A percentile compares a stretch with the other conserved stretches of the same genome.
These are phyloP conservation scores for Sclerotinia subarctica DNA, from an alignment of 2,329 filamentous ascomycete genomes.

Conservation along the genomic window DNA sequence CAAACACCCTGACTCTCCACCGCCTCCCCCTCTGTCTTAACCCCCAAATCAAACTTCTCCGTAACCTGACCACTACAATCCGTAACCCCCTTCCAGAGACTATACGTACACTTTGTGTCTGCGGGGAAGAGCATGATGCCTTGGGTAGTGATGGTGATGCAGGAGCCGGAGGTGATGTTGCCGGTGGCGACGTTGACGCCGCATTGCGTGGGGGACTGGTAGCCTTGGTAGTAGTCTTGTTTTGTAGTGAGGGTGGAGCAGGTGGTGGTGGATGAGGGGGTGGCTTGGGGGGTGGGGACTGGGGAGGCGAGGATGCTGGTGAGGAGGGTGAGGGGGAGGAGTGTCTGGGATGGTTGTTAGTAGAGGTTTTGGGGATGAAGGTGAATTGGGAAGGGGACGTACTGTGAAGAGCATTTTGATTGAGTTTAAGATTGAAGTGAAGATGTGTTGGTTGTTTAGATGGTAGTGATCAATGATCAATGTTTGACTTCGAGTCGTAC, in stretches of 20 bases:
- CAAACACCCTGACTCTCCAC: background rate
- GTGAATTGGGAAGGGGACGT: background rate
- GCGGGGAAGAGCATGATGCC: constrained; percentile 13
- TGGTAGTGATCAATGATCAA: background rate
- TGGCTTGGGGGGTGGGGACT: background rate
- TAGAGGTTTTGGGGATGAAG: background rate
- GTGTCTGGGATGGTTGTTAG: constrained; percentile 2
- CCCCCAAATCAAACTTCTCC: background rate
- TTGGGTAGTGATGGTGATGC: constrained; percentile 2
- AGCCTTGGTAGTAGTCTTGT: constrained; percentile 18
- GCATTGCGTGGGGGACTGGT: background rate
- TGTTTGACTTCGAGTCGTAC: background rate
- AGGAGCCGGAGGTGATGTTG: constrained; percentile 14
- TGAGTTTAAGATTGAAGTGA: background rate
- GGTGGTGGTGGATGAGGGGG: background rate
- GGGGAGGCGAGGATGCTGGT: background rate
- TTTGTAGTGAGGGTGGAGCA: background rate
- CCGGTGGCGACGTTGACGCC: background rate
- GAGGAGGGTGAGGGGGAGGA: constrained; percentile 11
- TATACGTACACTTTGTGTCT: background rate
- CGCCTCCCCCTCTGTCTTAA: background rate
- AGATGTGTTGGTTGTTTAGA: background rate
- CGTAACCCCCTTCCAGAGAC: background rate
- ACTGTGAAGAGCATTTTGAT: constrained; percentile 20
- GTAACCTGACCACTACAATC: background rate